A percentile compares a stretch with the other conserved stretches of the same genome.
phyloP scores from a whole-genome alignment of 129 eudicot species.

The Flaveria linearis region DNA sequence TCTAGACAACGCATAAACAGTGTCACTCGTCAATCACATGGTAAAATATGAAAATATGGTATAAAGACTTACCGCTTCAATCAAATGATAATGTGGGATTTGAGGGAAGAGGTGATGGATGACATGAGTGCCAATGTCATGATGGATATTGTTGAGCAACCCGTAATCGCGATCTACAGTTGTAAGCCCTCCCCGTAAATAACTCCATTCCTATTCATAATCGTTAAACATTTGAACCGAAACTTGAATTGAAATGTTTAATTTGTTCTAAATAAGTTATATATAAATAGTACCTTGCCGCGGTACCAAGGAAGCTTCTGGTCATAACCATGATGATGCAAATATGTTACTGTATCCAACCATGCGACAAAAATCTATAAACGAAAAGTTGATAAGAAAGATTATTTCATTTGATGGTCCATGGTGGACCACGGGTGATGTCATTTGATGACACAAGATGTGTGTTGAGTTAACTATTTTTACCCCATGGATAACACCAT shows the following conservation, averaged over 20 bases:
- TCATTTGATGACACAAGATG: too few species aligned
- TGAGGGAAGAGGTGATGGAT: constrained; percentile 90
- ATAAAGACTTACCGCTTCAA: constrained; percentile 56
- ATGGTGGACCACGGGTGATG: too few species aligned
- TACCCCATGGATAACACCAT: too few species aligned
- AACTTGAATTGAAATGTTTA: background rate
- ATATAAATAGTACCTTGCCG: constrained; percentile 51
- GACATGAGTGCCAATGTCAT: constrained; percentile 89
- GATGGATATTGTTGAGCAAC: constrained; percentile 66
- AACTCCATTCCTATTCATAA: constrained; percentile 66
- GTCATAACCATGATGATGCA: constrained; percentile 83
- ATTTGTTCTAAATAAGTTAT: too few species aligned
- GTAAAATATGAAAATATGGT: background rate
- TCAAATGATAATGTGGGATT: constrained; percentile 79
- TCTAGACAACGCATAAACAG: constrained; percentile 39
- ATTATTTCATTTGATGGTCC: too few species aligned
- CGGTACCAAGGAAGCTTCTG: constrained; percentile 87
- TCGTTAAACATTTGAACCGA: background rate
- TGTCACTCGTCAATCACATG: background rate
- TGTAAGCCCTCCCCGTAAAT: constrained; percentile 77
- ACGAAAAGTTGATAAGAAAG: background rate
- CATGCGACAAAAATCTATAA: constrained; percentile 60
- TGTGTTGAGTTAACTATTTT: too few species aligned
- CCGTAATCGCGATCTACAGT: constrained; percentile 86
- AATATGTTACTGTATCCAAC: constrained; percentile 70